Base-by-base conservation (phyloP, 176 grass and related monocot genomes). In the Cocos nucifera region DNA sequence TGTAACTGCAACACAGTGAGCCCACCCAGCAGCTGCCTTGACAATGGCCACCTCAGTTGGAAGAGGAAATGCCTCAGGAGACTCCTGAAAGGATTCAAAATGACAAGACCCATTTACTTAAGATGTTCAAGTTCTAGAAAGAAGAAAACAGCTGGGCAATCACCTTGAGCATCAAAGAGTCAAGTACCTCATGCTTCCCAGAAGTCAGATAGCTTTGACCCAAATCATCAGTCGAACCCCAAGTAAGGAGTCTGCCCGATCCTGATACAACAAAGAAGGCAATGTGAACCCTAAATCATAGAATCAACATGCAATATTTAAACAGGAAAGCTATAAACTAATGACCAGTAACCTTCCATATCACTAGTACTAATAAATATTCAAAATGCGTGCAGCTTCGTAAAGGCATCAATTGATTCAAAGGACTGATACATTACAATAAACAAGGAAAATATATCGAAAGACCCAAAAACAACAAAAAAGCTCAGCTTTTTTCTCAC, bases 191-290 rank as follows among this genome's bases (percentile, higher is more conserved):
- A 21, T 99, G 94, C 59, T 93, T 99, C 58, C 94, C 94, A 57
- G 94, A 77, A 58, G 94, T 93, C 55, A 99, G 76, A 66, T 93
- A 99, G 67, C 94, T 99, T 80, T 88, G 87, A 23, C 94, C 94
- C 94, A 99, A 89, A 49, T 99, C 94, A 77, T 93, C 94, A 28
- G 78, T 71, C 35, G 94, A 89, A 69, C 94, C 94, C 94, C 94
- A 99, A 24, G 94, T 99, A 61, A 86, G 69, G 59, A 99, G 63
- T 74, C 92, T 99, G 73, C 82, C 94, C 29, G 82, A 83, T 60
- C 86, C 94, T 99, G 58, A 65, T 66, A 60, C 39, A 73, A 78
- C 73, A 17, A 17, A 66, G 59, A 58, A 18, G 17, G 15, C 18
- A 2, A 19, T 28, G 30, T 61, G 4, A 30, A 61, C 3, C 25